These are phyloP conservation scores for Cytospora piceae DNA, from an alignment of 2,329 filamentous ascomycete genomes.

Conservation along the genomic window DNA sequence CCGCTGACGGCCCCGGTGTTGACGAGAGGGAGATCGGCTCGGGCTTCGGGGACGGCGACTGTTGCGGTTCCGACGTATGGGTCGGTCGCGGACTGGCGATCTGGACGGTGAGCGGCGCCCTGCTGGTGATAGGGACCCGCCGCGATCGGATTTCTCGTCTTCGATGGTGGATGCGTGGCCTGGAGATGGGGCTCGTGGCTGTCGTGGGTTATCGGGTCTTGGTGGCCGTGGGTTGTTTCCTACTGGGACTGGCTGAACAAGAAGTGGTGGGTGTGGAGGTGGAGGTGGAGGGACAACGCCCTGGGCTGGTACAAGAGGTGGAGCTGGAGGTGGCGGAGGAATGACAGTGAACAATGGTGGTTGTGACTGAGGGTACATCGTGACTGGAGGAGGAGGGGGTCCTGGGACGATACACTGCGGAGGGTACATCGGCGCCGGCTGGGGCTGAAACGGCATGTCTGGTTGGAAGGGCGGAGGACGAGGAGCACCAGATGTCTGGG, in stretches of 20 bases:
- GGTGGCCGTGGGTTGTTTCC: constrained; percentile 1
- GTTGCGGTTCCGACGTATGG: neutral
- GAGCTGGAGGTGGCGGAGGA: constrained; percentile 6
- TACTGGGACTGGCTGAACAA: neutral
- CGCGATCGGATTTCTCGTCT: constrained; percentile 15
- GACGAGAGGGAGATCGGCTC: neutral
- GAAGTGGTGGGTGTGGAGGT: neutral
- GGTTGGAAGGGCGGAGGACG: neutral
- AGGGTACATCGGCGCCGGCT: neutral
- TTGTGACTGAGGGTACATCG: constrained; percentile 13
- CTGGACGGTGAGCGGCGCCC: neutral
- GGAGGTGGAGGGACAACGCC: neutral
- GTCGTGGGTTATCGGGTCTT: neutral
- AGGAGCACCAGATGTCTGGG: neutral
- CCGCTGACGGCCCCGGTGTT: neutral
- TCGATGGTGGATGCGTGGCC: constrained; percentile 22
- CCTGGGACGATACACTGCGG: constrained; percentile 10
- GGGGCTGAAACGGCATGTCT: neutral
- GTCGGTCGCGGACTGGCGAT: neutral
- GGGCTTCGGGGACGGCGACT: neutral
- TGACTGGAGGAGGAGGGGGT: constrained; percentile 10
- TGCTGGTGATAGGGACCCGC: constrained; percentile 6
- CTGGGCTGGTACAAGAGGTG: neutral
- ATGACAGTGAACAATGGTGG: constrained; percentile 6
- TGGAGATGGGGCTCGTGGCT: constrained; percentile 9